A percentile compares a stretch with the other conserved stretches of the same genome.
Conservation (phyloP, 495 filamentous ascomycete species). For the Podospora pseudopauciseta region DNA sequence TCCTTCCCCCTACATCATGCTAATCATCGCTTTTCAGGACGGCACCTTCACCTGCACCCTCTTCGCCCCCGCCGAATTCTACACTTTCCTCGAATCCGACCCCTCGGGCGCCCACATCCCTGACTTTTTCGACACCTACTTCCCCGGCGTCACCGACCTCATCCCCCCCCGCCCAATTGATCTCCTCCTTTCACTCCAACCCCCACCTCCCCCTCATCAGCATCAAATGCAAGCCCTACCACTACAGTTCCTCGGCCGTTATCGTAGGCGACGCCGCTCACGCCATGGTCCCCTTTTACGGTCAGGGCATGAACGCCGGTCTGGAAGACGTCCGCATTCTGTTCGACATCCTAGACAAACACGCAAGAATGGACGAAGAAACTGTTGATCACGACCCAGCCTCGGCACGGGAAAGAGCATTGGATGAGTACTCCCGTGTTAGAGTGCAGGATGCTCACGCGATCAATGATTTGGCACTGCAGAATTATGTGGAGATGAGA, state of each 20-base stretch:
- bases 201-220: constrained; percentile 88
- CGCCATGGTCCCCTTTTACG: constrained; percentile 96
- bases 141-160: constrained; percentile 85
- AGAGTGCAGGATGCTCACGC: constrained; percentile 75
- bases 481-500: constrained; percentile 94
- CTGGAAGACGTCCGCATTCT: constrained; percentile 82
- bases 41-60: constrained; percentile 93
- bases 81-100: constrained; percentile 55
- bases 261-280: constrained; percentile 94
- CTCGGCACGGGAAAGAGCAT: constrained; percentile 51
- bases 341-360: constrained; percentile 66
- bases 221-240: constrained; percentile 87
- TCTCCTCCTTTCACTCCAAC: constrained; percentile 67
- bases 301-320: constrained; percentile 84
- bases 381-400: constrained; percentile 23
- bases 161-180: constrained; percentile 66
- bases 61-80: constrained; percentile 68
- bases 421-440: constrained; percentile 68
- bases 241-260: constrained; percentile 71
- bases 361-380: constrained; percentile 41
- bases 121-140: constrained; percentile 68
- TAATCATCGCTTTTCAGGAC: constrained; percentile 48
- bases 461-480: constrained; percentile 87
- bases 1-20: background rate
- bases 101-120: constrained; percentile 49